Conservation (phyloP, 2,329 filamentous ascomycete species). For the Fusarium temperatum region DNA sequence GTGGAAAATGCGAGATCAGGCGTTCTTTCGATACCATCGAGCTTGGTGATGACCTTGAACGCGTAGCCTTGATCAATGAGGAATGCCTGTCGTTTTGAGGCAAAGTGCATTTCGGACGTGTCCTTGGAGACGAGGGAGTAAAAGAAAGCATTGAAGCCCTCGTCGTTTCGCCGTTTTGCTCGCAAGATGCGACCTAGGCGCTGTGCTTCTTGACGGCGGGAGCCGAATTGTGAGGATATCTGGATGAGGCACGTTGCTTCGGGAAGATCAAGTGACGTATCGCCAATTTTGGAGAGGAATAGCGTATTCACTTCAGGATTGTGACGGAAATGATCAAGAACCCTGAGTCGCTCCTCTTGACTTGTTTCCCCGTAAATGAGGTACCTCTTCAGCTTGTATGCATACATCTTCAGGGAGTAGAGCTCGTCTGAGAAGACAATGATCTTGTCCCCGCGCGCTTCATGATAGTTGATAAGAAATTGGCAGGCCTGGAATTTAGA, state of each 20-base stretch:
- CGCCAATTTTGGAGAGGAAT: conserved; percentile 96
- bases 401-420: conserved; percentile 89
- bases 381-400: conserved; percentile 83
- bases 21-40: conserved; percentile 88
- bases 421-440: conserved; percentile 99
- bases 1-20: conserved; percentile 82
- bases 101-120: conserved; percentile 97
- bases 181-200: conserved; percentile 90
- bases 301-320: conserved; percentile 90
- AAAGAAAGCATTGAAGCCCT: conserved; percentile 99
- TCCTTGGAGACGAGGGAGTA: conserved; percentile 98
- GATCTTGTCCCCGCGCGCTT: conserved; percentile 92
- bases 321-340: conserved; percentile 94
- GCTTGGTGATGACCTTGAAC: conserved; percentile 97
- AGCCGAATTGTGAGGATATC: conserved; percentile 97
- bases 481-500: conserved; percentile 97
- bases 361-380: conserved; percentile 88
- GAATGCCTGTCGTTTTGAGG: conserved; percentile 95
- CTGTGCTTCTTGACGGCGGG: conserved; percentile 94
- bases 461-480: conserved; percentile 98
- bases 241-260: conserved; percentile 97
- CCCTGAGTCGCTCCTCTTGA: conserved; percentile 83
- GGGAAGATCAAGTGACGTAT: conserved; percentile 93
- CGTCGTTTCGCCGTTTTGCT: conserved; percentile 94
- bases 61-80: conserved; percentile 97